Conservation (phyloP, 768 basidiomycete genomes). For the Panaeolus cyanescens region DNA sequence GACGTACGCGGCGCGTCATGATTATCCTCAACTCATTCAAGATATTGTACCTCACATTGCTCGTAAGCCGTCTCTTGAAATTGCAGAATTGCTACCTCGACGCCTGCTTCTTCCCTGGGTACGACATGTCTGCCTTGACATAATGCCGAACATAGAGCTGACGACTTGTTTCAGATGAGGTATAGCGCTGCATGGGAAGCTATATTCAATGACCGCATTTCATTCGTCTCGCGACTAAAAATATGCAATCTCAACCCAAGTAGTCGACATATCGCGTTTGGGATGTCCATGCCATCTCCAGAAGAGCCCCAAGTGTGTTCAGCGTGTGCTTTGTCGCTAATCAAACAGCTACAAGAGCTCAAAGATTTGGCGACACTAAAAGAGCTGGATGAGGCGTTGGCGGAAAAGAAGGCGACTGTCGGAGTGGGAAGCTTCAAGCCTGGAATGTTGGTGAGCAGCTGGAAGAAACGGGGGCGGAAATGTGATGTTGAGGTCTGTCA, state of each 20-base stretch:
- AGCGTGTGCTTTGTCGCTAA: neutral
- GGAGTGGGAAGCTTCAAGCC: neutral
- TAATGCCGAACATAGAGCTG: neutral
- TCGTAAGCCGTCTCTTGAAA: conserved; percentile 14
- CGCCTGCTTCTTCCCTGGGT: conserved; percentile 27
- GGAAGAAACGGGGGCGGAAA: neutral
- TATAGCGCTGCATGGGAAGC: neutral
- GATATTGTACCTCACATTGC: conserved; percentile 20
- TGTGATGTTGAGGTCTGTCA: neutral
- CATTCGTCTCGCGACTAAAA: neutral
- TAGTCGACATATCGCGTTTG: neutral
- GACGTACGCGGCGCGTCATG: conserved; percentile 26
- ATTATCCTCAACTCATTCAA: conserved; percentile 20
- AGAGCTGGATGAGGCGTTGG: neutral
- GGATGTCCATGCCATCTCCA: neutral
- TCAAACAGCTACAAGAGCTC: neutral
- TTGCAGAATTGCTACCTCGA: conserved; percentile 19
- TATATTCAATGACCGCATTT: neutral
- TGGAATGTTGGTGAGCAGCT: neutral
- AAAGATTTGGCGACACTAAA: neutral
- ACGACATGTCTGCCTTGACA: neutral
- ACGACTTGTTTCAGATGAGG: neutral
- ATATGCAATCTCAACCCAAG: neutral
- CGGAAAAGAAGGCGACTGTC: neutral
- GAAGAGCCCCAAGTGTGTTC: neutral